These are phyloP conservation scores for Pyropia haitanensis DNA, from an alignment of 23 red algal genomes.

Conservation along the genomic window DNA sequence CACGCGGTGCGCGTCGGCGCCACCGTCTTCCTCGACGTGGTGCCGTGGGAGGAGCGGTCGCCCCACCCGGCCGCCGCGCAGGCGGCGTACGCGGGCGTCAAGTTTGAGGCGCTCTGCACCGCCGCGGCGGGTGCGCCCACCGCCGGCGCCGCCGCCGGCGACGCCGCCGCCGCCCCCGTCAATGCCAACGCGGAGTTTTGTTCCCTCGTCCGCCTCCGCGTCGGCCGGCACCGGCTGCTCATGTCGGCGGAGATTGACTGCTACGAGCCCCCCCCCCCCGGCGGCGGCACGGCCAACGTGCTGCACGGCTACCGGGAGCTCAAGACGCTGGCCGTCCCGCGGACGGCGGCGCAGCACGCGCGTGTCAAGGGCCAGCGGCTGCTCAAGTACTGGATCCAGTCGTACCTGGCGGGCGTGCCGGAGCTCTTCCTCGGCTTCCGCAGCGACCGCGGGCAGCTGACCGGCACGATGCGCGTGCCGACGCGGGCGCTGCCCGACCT, in stretches of 20 bases:
- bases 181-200: conserved; percentile 82
- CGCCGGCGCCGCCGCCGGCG: neutral
- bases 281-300: conserved; percentile 1
- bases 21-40: conserved; percentile 56
- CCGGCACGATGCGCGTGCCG: conserved; percentile 11
- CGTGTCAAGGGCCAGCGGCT: neutral
- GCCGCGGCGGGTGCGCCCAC: neutral
- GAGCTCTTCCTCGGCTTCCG: conserved; percentile 57
- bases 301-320: conserved; percentile 49
- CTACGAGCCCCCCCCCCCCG: conserved; percentile 6
- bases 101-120: conserved; percentile 74
- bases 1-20: conserved; percentile 36
- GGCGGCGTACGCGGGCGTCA: conserved; percentile 61
- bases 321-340: conserved; percentile 34
- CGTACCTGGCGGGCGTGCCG: conserved; percentile 59
- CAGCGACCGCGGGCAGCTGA: conserved; percentile 31
- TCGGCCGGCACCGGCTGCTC: conserved; percentile 65
- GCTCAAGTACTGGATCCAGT: conserved; percentile 77
- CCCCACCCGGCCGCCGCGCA: conserved; percentile 4
- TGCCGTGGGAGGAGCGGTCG: conserved; percentile 8
- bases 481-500: conserved; percentile 23
- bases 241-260: conserved; percentile 62
- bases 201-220: conserved; percentile 25
- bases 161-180: conserved; percentile 24
- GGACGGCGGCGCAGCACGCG: neutral